These are phyloP conservation scores for Dendrobium chrysotoxum DNA, from an alignment of 106 monocot species.

Conservation along the genomic window DNA sequence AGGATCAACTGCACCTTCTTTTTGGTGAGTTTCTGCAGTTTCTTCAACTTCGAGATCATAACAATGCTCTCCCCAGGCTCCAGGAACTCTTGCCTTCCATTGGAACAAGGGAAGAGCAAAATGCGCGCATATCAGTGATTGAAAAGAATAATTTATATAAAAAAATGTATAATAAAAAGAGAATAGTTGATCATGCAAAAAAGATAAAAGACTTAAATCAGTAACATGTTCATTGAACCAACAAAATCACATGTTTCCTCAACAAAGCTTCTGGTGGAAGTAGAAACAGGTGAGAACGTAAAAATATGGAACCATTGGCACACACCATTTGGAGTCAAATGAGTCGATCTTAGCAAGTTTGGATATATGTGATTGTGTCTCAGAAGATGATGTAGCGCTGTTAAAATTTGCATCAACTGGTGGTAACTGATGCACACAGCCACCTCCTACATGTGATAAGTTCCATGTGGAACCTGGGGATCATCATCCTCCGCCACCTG, in stretches of 20 bases:
- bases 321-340: constrained; percentile 96
- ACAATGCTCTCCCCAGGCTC: constrained; percentile 82
- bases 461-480: constrained; percentile 56
- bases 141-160: background rate
- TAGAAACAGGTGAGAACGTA: background rate
- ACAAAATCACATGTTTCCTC: background rate
- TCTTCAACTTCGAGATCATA: constrained; percentile 93
- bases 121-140: background rate
- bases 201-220: background rate
- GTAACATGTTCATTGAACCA: background rate
- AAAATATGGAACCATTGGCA: background rate
- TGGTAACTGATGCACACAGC: constrained; percentile 20
- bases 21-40: constrained; percentile 60
- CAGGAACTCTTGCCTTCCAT: constrained; percentile 80
- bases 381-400: constrained; percentile 56
- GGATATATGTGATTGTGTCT: constrained; percentile 54
- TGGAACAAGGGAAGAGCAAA: background rate
- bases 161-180: background rate
- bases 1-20: constrained; percentile 96
- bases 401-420: constrained; percentile 29
- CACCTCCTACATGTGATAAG: constrained; percentile 46
- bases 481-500: constrained; percentile 50
- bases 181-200: background rate
- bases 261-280: background rate
- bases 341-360: constrained; percentile 81